Base-by-base conservation (phyloP, 2,329 filamentous ascomycete genomes). In the Thermothelomyces thermophilus region DNA sequence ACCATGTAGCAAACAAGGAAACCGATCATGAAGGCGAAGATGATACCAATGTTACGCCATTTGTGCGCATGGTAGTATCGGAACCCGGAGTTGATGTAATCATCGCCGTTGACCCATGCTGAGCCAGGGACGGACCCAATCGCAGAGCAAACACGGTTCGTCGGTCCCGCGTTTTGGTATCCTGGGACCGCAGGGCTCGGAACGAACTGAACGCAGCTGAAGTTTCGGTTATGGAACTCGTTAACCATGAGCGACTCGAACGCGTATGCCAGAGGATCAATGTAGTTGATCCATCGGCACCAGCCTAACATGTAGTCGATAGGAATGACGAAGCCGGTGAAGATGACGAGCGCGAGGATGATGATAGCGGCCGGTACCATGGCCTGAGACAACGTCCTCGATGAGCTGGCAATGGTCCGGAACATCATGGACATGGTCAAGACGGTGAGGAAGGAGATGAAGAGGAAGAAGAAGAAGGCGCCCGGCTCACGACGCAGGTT, bases 341-440 rank as follows among this genome's bases (percentile, higher is more conserved):
- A 82, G 58, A 81, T 83, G 66, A 88, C 75, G 30, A 87, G 75
- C 53, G 75, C 78, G 43, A 87, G 69, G 56, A 87, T 85, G 56
- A 83, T 66, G 13, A 83, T 56, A 4, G 79, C 76, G 33, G 79
- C 74, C 1, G 78, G 79, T 1, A 80, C 77, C 68, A 83, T 75
- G 57, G 80, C 79, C 60, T 83, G 78, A 11, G 81, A 80, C 11
- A 85, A 70, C 0, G 86, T 87, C 42, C 86, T 76, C 3, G 88
- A 90, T 1, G 84, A 70, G 0, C 86, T 83, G n/a, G 79, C 88
- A 56, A 94, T 87, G 6, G 82, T 85, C 43, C 88, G 80, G 77
- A 94, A 94, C 55, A 91, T 77, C 82, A 89, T 90, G 41, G 85
- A 90, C 86, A 93, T 93, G 56, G 79, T 75, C 61, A 95, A 59